phyloP scores from a whole-genome alignment of 2,329 filamentous ascomycete species.

The Talaromyces pinophilus region DNA sequence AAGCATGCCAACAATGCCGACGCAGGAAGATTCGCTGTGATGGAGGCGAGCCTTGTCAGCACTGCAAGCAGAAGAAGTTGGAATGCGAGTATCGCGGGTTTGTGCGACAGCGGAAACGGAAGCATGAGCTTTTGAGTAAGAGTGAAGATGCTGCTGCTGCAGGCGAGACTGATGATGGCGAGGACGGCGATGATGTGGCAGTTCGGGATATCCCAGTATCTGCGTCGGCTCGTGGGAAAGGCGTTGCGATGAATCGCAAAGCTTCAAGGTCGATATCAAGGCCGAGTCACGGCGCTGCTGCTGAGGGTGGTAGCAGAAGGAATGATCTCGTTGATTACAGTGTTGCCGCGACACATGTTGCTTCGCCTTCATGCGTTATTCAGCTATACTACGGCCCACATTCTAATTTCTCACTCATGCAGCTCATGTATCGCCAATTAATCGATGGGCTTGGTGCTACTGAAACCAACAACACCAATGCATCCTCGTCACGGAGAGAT shows the following conservation, averaged over 20 bases:
- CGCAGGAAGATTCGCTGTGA: constrained; percentile 47
- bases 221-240: neutral
- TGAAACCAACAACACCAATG: constrained; percentile 18
- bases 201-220: neutral
- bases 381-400: constrained; percentile 53
- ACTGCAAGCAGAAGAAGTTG: constrained; percentile 37
- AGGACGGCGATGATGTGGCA: neutral
- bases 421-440: constrained; percentile 41
- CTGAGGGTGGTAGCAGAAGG: constrained; percentile 18
- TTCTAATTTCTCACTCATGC: constrained; percentile 50
- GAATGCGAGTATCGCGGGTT: constrained; percentile 42
- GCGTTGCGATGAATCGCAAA: neutral
- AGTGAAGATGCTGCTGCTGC: constrained; percentile 24
- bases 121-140: constrained; percentile 27
- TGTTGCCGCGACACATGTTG: constrained; percentile 51
- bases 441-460: constrained; percentile 27
- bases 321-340: constrained; percentile 41
- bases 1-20: constrained; percentile 46
- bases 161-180: constrained; percentile 21
- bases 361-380: constrained; percentile 47
- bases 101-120: constrained; percentile 40
- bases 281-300: constrained; percentile 1
- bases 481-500: constrained; percentile 15
- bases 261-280: neutral
- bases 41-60: constrained; percentile 44